Evolutionary conservation across 176 grass and related monocot species (phyloP).

Genomic region (Alopecurus myosuroides): DNA sequence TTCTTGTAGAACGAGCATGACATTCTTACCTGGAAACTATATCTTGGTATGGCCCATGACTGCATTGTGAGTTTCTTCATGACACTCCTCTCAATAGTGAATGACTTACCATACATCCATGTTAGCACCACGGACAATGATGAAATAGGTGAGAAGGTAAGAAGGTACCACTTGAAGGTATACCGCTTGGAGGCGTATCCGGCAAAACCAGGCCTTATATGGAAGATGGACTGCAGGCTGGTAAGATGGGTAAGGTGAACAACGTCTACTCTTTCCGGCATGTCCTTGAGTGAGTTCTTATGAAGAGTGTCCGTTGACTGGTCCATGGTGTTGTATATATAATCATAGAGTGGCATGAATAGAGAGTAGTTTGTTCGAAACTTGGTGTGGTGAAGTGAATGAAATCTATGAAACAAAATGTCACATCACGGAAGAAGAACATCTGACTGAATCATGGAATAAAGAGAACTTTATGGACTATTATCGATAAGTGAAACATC

Average conservation of each 20-base stretch:
- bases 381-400: slow-evolving; percentile 86
- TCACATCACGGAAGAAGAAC: background rate
- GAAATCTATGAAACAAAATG: slow-evolving; percentile 36
- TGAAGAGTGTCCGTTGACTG: slow-evolving; percentile 60
- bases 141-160: slow-evolving; percentile 29
- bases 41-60: slow-evolving; percentile 67
- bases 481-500: no score
- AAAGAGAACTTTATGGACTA: no score
- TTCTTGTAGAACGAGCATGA: no score
- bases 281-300: slow-evolving; percentile 43
- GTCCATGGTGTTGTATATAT: slow-evolving; percentile 72
- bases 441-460: no score
- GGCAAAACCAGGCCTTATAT: no score
- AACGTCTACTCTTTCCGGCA: no score
- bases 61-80: slow-evolving; percentile 49
- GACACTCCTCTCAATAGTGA: slow-evolving; percentile 49
- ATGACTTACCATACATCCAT: slow-evolving; percentile 37
- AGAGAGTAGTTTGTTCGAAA: slow-evolving; percentile 80
- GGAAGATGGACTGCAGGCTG: no score
- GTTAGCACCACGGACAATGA: slow-evolving; percentile 36
- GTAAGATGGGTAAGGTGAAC: no score
- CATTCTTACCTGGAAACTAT: slow-evolving; percentile 56
- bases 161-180: slow-evolving; percentile 29
- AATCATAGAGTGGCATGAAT: slow-evolving; percentile 91
- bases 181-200: slow-evolving; percentile 55